These are phyloP conservation scores for Paecilomyces variotii DNA, from an alignment of 2,329 filamentous ascomycete species.

Conservation along the genomic window DNA sequence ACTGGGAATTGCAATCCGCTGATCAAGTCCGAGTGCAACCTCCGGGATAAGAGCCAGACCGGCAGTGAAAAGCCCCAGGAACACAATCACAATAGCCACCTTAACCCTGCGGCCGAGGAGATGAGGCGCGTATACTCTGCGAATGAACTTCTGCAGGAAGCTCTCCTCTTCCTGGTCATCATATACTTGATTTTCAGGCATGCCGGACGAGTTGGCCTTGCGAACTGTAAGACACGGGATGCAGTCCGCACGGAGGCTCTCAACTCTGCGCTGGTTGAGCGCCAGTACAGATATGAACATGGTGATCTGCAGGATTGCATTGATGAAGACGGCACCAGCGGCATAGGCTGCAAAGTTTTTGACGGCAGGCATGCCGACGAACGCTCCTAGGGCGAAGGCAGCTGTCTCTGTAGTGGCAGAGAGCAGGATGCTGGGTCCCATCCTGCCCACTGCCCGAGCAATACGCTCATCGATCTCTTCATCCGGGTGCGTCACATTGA, in stretches of 20 bases:
- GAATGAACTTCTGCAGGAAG: constrained; percentile 75
- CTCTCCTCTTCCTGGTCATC: constrained; percentile 74
- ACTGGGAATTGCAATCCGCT: constrained; percentile 86
- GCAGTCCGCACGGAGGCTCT: constrained; percentile 82
- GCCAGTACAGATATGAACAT: constrained; percentile 92
- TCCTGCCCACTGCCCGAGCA: constrained; percentile 80
- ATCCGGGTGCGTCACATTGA: constrained; percentile 87
- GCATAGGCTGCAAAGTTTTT: constrained; percentile 96
- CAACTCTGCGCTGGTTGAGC: constrained; percentile 83
- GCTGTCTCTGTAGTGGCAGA: constrained; percentile 92
- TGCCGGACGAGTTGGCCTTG: constrained; percentile 58
- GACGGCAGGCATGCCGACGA: constrained; percentile 96
- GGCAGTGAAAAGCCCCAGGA: constrained; percentile 79
- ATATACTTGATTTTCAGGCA: constrained; percentile 58
- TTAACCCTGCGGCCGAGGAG: constrained; percentile 77
- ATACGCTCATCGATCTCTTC: constrained; percentile 79
- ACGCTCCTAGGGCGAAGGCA: constrained; percentile 84
- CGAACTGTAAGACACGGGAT: constrained; percentile 81
- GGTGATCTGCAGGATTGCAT: constrained; percentile 91
- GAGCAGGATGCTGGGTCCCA: constrained; percentile 92
- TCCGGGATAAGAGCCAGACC: constrained; percentile 77
- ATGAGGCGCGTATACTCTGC: constrained; percentile 76
- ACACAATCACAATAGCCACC: constrained; percentile 65
- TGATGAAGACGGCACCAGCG: constrained; percentile 92
- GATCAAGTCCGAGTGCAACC: constrained; percentile 81